phyloP scores from a whole-genome alignment of 441 rosid genomes.

The Eutrema salsugineum region DNA sequence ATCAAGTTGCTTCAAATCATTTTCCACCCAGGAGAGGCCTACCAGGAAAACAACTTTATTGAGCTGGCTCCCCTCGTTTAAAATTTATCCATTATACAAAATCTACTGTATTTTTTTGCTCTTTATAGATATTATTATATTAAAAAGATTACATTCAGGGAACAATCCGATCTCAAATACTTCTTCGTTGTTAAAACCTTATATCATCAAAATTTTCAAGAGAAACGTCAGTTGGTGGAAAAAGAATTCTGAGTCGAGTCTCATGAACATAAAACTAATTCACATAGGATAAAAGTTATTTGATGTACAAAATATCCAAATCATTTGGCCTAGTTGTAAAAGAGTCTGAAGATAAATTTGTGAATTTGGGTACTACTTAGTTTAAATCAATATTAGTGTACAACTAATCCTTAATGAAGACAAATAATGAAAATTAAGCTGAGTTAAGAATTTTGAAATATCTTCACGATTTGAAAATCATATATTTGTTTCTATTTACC shows the following conservation, averaged over 20 bases:
- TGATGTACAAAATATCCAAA: neutral
- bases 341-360: neutral
- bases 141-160: neutral
- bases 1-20: slow-evolving; percentile 21
- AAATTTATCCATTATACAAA: neutral
- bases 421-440: too few relatives aligned
- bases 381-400: neutral
- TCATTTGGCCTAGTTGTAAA: neutral
- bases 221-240: neutral
- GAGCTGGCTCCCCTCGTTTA: slow-evolving; percentile 18
- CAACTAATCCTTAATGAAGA: too few relatives aligned
- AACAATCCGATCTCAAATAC: neutral
- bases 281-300: neutral
- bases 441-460: neutral
- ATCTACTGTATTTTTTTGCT: neutral
- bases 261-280: neutral
- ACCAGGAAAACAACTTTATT: slow-evolving; percentile 29
- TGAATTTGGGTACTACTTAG: neutral
- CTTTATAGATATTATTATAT: neutral
- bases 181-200: neutral
- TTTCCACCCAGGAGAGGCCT: slow-evolving; percentile 23
- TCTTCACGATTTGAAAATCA: too few relatives aligned
- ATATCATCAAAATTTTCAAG: neutral
- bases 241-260: neutral
- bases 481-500: too few relatives aligned